Percentiles rank a stretch among this genome's conserved stretches.
Evolutionary conservation across 331 rosid species (phyloP).

Genomic region (Pyrus hybrid): DNA sequence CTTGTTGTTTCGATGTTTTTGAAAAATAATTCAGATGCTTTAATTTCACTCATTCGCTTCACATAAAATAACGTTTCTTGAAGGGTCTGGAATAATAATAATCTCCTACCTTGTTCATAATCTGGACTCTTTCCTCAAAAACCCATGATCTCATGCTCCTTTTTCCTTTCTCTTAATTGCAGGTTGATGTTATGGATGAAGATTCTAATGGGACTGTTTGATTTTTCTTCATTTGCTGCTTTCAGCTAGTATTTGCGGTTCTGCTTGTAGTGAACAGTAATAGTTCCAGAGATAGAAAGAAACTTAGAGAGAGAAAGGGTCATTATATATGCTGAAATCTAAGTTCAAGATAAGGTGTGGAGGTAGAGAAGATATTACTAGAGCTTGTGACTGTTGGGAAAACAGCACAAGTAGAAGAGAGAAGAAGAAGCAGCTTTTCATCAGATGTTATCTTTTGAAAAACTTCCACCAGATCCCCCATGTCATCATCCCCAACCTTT

Average conservation of each 20-base stretch:
- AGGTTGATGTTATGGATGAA: constrained; percentile 32
- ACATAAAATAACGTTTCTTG: constrained; percentile 42
- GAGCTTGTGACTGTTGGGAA: constrained; percentile 47
- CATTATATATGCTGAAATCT: constrained; percentile 51
- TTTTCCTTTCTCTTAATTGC: constrained; percentile 11
- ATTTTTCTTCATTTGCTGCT: constrained; percentile 1
- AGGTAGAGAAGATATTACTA: constrained; percentile 18
- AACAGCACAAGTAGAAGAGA: constrained; percentile 41
- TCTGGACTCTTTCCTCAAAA: constrained; percentile 5
- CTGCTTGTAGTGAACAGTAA: constrained; percentile 8
- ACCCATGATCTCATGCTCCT: constrained; percentile 15
- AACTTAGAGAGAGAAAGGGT: constrained; percentile 9
- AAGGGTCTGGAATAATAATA: neutral
- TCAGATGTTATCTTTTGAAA: constrained; percentile 72
- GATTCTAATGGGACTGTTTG: constrained; percentile 23
- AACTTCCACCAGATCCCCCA: constrained; percentile 52
- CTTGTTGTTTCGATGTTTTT: neutral
- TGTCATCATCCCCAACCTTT: constrained; percentile 21
- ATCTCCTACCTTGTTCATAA: constrained; percentile 7
- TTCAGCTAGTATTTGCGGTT: constrained; percentile 3
- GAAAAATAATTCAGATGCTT: neutral
- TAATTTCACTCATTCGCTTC: constrained; percentile 14
- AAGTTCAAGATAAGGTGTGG: constrained; percentile 34
- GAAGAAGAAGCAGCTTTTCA: constrained; percentile 29
- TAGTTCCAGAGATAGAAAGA: neutral